phyloP scores from a whole-genome alignment of 2,329 filamentous ascomycete genomes.

The Stachybotrys elegans region DNA sequence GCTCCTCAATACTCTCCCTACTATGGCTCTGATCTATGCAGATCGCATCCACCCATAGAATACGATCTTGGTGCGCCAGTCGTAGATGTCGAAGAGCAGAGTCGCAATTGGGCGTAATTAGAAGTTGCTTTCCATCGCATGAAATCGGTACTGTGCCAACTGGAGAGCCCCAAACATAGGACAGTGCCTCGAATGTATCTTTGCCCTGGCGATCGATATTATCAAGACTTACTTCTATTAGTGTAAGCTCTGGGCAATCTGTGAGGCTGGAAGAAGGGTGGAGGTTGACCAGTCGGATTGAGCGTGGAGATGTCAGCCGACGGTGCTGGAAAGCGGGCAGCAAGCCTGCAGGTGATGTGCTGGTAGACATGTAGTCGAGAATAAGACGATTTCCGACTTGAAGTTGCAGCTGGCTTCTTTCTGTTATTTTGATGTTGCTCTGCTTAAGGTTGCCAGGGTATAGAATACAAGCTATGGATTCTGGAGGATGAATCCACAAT shows the following conservation, averaged over 20 bases:
- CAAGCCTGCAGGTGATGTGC: background rate
- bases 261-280: background rate
- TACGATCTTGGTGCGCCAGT: background rate
- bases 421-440: background rate
- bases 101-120: background rate
- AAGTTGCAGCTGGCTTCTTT: background rate
- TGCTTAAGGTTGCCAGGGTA: too few species aligned
- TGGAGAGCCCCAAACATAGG: background rate
- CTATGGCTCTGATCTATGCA: background rate
- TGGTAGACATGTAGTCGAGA: background rate
- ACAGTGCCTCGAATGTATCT: background rate
- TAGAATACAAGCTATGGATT: too few species aligned
- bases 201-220: background rate
- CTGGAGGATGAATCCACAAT: too few species aligned
- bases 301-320: conserved; percentile 1
- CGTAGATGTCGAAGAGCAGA: background rate
- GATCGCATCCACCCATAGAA: conserved; percentile 1
- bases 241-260: background rate
- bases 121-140: background rate
- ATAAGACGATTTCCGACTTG: background rate
- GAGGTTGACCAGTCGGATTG: background rate
- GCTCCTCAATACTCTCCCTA: background rate
- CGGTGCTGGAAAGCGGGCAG: background rate
- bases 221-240: background rate
- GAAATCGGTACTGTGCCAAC: background rate